Conservation (phyloP, 768 basidiomycete species). For the Leccinum boreale region DNA sequence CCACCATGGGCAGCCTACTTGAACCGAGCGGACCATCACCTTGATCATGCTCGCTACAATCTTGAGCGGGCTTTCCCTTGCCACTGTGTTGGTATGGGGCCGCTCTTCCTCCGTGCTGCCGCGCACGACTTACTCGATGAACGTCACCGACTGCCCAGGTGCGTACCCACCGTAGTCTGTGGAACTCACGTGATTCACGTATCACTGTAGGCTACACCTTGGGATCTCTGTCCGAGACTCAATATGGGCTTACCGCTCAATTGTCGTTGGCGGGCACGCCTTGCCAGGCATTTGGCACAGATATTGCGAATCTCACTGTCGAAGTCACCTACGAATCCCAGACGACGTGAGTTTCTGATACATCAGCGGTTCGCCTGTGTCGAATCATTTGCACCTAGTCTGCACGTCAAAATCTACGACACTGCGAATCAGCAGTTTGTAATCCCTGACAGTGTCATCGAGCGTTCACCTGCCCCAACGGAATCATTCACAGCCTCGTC, state of each 20-base stretch:
- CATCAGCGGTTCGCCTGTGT: neutral
- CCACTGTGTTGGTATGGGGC: constrained; percentile 5
- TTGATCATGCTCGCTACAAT: constrained; percentile 2
- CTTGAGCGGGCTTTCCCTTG: constrained; percentile 7
- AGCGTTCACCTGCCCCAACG: constrained; percentile 38
- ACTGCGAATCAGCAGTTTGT: constrained; percentile 60
- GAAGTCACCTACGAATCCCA: constrained; percentile 63
- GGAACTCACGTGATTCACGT: neutral
- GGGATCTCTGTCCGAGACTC: constrained; percentile 39
- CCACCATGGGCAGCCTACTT: neutral
- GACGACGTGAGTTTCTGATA: constrained; percentile 37
- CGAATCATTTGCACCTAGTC: constrained; percentile 33
- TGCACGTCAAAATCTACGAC: constrained; percentile 70
- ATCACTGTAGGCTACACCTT: constrained; percentile 51
- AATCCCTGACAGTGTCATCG: constrained; percentile 53
- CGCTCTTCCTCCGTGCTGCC: constrained; percentile 7
- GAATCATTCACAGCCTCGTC: constrained; percentile 39
- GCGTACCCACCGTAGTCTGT: neutral
- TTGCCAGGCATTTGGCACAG: constrained; percentile 65
- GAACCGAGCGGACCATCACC: neutral
- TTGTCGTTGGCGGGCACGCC: constrained; percentile 51
- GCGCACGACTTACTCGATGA: constrained; percentile 21
- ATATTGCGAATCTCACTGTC: constrained; percentile 55
- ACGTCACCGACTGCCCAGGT: constrained; percentile 35
- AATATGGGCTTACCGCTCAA: constrained; percentile 51